phyloP scores from a whole-genome alignment of 2,329 filamentous ascomycete species.

The Huntiella omanensis region DNA sequence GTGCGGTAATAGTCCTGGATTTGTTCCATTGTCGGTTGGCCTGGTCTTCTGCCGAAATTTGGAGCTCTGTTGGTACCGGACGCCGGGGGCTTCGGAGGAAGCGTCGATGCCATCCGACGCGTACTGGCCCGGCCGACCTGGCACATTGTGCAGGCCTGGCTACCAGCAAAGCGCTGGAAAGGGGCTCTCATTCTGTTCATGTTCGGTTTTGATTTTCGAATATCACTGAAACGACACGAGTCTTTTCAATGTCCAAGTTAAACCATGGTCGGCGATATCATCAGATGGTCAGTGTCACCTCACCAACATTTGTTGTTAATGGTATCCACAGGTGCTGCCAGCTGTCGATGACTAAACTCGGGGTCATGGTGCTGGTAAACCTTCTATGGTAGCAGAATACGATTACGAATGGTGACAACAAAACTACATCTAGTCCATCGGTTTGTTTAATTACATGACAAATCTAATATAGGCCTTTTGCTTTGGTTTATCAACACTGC shows the following conservation, averaged over 20 bases:
- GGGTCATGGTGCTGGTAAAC: too few relatives aligned
- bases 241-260: not conserved
- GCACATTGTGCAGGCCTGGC: slow-evolving; percentile 9
- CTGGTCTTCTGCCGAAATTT: slow-evolving; percentile 15
- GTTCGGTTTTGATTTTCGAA: not conserved
- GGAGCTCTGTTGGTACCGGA: slow-evolving; percentile 12
- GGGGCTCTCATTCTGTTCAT: slow-evolving; percentile 11
- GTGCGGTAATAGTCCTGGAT: slow-evolving; percentile 43
- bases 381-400: too few relatives aligned
- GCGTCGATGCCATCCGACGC: slow-evolving; percentile 9
- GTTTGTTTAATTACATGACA: too few relatives aligned
- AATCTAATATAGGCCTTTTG: too few relatives aligned
- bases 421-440: too few relatives aligned
- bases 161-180: slow-evolving; percentile 6
- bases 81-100: slow-evolving; percentile 8
- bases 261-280: not conserved
- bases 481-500: too few relatives aligned
- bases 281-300: slow-evolving; percentile 1
- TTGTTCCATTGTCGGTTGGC: slow-evolving; percentile 35
- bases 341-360: not conserved
- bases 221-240: not conserved
- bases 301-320: not conserved
- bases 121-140: slow-evolving; percentile 7
- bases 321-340: not conserved
- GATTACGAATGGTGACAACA: too few relatives aligned